Base-by-base conservation (phyloP, 768 basidiomycete species). In the Boletus subparvulus region DNA sequence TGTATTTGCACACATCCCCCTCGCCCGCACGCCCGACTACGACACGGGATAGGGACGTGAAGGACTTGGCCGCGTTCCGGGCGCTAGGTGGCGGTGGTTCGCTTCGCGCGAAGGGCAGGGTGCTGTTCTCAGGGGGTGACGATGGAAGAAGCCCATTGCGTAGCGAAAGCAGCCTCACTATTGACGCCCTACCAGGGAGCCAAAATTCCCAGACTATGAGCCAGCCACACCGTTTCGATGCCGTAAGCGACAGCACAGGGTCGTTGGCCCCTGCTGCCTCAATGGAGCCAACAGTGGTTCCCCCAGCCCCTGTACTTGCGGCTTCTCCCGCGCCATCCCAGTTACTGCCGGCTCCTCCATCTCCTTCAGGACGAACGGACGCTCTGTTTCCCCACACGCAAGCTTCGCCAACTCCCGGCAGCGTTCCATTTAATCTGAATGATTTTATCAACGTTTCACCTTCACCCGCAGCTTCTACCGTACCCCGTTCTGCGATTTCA, bases 1-100 rank as follows among this genome's bases (percentile, higher is more conserved):
- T 93, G 21, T 90, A 83, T 73, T 81, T 94, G 49, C 91, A 92
- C 41, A 92, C 90, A 7, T 92, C 89, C 1, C 91, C 91, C 0
- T 92, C 90, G 0, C 91, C 91, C 10, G 88, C 79, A 19, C 83
- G 90, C 40, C 80, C 81, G 21, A 72, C 78, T 16, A 79, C 78
- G 42, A 82, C 80, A 36, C 72, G 75, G 37, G 69, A 73, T 26
- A 66, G 56, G 30, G 82, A 84, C 41, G 65, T 76, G 6, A 80
- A 77, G 60, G 86, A 89, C 62, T 59, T 77, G 35, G 77, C 79
- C 7, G 80, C 85, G 17, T 87, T 78, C 64, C 78, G 85, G 43
- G 76, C 80, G 16, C 74, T 90, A 19, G 78, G 81, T 47, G 80
- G 80, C 28, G 69, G 66, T 19, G 69, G 69, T 26, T 72, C 69